Evolutionary conservation across 108 stramenopile genomes (phyloP).

Genomic region (Pseudonitzschia delicatissima): DNA sequence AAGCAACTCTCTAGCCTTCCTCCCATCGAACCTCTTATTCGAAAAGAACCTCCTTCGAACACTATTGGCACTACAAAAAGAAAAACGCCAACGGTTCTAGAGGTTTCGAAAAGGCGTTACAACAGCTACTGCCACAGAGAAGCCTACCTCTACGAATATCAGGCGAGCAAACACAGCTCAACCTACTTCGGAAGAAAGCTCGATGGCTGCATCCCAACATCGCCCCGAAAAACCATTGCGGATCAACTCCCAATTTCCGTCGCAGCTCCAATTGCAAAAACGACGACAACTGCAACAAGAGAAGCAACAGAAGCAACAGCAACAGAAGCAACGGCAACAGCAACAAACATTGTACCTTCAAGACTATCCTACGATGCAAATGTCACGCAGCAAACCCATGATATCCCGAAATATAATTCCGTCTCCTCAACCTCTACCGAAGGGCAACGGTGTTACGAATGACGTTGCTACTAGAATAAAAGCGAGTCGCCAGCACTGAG

Average conservation of each 20-base stretch:
- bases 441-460: not conserved
- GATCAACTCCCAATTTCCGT: not conserved
- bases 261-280: not conserved
- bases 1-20: not conserved
- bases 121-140: not conserved
- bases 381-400: not conserved
- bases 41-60: too few species aligned
- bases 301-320: not conserved
- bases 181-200: not conserved
- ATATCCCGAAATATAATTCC: not conserved
- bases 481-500: too few species aligned
- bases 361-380: too few species aligned
- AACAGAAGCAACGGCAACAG: not conserved
- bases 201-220: too few species aligned
- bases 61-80: too few species aligned
- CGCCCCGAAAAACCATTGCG: slow-evolving; percentile 6
- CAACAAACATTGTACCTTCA: not conserved
- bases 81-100: too few species aligned
- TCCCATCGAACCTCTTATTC: too few species aligned
- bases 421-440: not conserved
- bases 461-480: not conserved
- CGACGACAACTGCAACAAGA: not conserved
- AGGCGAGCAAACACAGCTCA: too few species aligned
- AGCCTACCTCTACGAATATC: too few species aligned
- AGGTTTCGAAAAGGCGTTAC: too few species aligned